These are phyloP conservation scores for Oxytropis ochrocephala DNA, from an alignment of 306 rosid genomes.

Conservation along the genomic window DNA sequence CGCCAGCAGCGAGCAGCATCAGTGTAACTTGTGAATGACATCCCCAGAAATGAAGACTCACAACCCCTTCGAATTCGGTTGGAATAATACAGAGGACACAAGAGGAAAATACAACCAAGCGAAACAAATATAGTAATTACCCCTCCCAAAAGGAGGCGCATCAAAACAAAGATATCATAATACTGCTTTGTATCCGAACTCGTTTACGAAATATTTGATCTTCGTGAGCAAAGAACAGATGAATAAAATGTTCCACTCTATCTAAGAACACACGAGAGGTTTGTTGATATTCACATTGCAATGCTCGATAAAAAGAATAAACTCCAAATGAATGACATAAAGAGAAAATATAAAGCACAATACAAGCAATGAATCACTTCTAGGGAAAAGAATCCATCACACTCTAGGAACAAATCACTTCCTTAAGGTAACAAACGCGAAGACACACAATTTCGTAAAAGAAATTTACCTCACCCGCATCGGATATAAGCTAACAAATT, in stretches of 20 bases:
- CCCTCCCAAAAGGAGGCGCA: not conserved
- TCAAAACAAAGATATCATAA: slow-evolving; percentile 6
- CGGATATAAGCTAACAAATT: slow-evolving; percentile 98
- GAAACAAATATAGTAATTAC: not conserved
- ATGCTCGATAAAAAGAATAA: not conserved
- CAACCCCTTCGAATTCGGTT: not conserved
- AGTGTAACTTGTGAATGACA: not conserved
- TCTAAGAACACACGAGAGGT: slow-evolving; percentile 62
- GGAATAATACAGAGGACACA: not conserved
- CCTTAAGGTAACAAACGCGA: not conserved
- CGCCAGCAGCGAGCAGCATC: not conserved
- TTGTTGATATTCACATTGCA: slow-evolving; percentile 12
- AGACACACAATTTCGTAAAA: slow-evolving; percentile 1
- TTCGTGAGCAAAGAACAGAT: slow-evolving; percentile 73
- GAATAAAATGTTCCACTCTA: slow-evolving; percentile 80
- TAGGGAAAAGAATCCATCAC: not conserved
- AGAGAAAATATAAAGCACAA: slow-evolving; percentile 8
- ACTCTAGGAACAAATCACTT: not conserved
- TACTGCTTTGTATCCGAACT: slow-evolving; percentile 84
- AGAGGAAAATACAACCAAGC: not conserved
- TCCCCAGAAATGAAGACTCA: not conserved
- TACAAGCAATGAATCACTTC: slow-evolving; percentile 3
- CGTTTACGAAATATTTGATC: slow-evolving; percentile 92
- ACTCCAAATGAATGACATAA: not conserved
- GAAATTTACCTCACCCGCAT: slow-evolving; percentile 86